Evolutionary conservation across 2,329 filamentous ascomycete species (phyloP).

Genomic region (Pezicula neosporulosa): DNA sequence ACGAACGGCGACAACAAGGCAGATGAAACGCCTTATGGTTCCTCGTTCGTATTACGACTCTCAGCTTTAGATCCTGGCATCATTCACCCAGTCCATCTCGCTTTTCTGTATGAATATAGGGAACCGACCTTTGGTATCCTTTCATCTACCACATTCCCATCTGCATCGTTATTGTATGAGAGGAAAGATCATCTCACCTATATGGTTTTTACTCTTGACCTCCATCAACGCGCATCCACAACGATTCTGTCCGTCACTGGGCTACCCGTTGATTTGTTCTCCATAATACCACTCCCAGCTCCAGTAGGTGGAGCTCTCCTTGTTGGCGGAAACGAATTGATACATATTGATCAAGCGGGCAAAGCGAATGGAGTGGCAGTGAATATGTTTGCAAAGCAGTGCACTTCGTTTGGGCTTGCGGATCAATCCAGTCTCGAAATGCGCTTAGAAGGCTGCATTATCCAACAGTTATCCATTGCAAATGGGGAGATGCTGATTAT

Average conservation of each 20-base stretch:
- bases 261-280: constrained; percentile 83
- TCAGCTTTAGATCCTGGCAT: constrained; percentile 84
- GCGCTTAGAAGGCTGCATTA: constrained; percentile 74
- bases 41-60: constrained; percentile 90
- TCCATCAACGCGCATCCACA: constrained; percentile 90
- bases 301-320: constrained; percentile 88
- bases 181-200: constrained; percentile 85
- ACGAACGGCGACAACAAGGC: constrained; percentile 20
- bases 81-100: constrained; percentile 84
- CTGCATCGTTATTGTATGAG: constrained; percentile 68
- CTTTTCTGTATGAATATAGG: constrained; percentile 94
- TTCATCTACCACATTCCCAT: constrained; percentile 70
- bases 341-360: constrained; percentile 94
- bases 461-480: constrained; percentile 74
- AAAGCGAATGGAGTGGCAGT: constrained; percentile 91
- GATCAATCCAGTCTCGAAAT: constrained; percentile 82
- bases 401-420: constrained; percentile 77
- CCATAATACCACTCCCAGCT: constrained; percentile 76
- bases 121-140: constrained; percentile 96
- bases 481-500: constrained; percentile 83
- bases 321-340: constrained; percentile 83
- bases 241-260: constrained; percentile 83
- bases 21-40: constrained; percentile 69
- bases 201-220: constrained; percentile 90
- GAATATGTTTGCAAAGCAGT: constrained; percentile 81